phyloP scores from a whole-genome alignment of 352 stramenopile genomes.

The Plasmopara viticola region DNA sequence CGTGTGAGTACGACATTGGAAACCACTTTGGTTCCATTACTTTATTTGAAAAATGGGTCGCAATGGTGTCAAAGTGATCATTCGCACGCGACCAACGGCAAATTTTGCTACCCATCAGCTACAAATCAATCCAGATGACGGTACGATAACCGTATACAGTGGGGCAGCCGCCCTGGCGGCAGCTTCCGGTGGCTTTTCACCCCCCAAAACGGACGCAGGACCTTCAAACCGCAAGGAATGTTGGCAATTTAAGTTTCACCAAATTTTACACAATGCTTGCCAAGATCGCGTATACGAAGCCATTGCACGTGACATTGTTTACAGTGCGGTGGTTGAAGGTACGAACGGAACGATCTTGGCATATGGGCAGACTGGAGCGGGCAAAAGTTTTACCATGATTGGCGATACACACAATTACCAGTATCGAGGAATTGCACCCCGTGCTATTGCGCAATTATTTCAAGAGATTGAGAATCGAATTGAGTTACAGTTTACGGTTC shows the following conservation, averaged over 20 bases:
- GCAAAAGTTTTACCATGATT: slow-evolving; percentile 91
- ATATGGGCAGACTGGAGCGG: slow-evolving; percentile 85
- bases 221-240: slow-evolving; percentile 77
- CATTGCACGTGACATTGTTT: slow-evolving; percentile 84
- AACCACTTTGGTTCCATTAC: too few relatives aligned
- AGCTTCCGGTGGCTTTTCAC: slow-evolving; percentile 13
- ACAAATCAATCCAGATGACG: slow-evolving; percentile 74
- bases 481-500: slow-evolving; percentile 84
- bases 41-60: slow-evolving; percentile 19
- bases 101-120: slow-evolving; percentile 72
- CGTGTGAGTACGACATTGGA: too few relatives aligned
- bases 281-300: slow-evolving; percentile 89
- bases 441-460: slow-evolving; percentile 85
- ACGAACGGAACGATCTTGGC: slow-evolving; percentile 86
- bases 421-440: slow-evolving; percentile 84
- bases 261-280: slow-evolving; percentile 88
- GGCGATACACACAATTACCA: slow-evolving; percentile 88
- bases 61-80: slow-evolving; percentile 82
- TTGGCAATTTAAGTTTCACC: slow-evolving; percentile 89
- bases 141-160: slow-evolving; percentile 55
- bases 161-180: slow-evolving; percentile 7
- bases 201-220: slow-evolving; percentile 21
- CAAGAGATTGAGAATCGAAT: slow-evolving; percentile 85
- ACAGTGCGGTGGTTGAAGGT: slow-evolving; percentile 82
- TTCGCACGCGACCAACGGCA: slow-evolving; percentile 70